phyloP scores from a whole-genome alignment of 2,329 filamentous ascomycete species.

The Aspergillus eucalypticola region DNA sequence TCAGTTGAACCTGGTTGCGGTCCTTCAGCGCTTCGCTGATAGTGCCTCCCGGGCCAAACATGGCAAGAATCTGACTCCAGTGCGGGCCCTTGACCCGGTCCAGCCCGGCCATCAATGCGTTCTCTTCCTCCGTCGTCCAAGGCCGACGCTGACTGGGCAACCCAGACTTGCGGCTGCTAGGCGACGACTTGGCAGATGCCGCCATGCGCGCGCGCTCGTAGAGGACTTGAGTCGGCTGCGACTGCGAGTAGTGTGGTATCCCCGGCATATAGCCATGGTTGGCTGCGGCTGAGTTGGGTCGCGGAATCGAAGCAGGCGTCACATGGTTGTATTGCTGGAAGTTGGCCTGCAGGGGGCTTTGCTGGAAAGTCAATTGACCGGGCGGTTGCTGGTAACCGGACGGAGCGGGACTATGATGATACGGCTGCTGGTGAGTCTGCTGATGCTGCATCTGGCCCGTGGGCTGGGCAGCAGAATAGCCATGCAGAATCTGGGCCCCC shows the following conservation, averaged over 20 bases:
- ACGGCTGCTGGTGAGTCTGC: slow-evolving; percentile 31
- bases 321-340: slow-evolving; percentile 46
- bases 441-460: slow-evolving; percentile 24
- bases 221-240: slow-evolving; percentile 56
- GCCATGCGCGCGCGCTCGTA: slow-evolving; percentile 60
- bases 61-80: slow-evolving; percentile 85
- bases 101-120: slow-evolving; percentile 82
- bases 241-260: slow-evolving; percentile 50
- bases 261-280: slow-evolving; percentile 49
- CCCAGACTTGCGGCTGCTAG: slow-evolving; percentile 54
- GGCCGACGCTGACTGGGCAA: slow-evolving; percentile 66
- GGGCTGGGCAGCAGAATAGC: slow-evolving; percentile 37
- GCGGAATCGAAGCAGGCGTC: slow-evolving; percentile 30
- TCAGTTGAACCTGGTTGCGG: slow-evolving; percentile 85
- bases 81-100: slow-evolving; percentile 88
- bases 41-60: slow-evolving; percentile 78
- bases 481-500: slow-evolving; percentile 36
- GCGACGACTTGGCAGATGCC: slow-evolving; percentile 57
- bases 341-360: slow-evolving; percentile 41
- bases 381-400: slow-evolving; percentile 38
- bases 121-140: slow-evolving; percentile 87
- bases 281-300: slow-evolving; percentile 36
- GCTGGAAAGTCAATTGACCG: slow-evolving; percentile 39
- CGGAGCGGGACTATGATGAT: slow-evolving; percentile 39
- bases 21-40: slow-evolving; percentile 83